These are phyloP conservation scores for Agrostemma githago DNA, from an alignment of 148 eudicot genomes.

Conservation along the genomic window DNA sequence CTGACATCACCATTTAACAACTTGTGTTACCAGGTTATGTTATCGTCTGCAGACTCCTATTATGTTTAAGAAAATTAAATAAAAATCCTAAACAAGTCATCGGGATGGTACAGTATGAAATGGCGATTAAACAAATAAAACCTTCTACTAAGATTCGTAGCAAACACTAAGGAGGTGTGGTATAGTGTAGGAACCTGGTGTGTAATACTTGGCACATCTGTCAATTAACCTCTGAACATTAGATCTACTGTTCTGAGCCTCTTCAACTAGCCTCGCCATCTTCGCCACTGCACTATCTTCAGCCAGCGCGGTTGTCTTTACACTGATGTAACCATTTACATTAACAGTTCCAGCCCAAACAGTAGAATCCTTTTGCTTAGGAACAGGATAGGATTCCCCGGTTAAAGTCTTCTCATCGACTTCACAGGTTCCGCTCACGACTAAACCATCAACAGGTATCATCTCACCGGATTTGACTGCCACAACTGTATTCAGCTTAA, in stretches of 20 bases:
- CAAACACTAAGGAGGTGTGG: not conserved
- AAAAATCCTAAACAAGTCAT: not conserved
- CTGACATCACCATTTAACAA: too few relatives aligned
- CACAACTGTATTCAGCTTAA: constrained; percentile 29
- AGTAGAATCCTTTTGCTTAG: constrained; percentile 57
- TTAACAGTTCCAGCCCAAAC: constrained; percentile 95
- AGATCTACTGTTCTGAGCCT: constrained; percentile 72
- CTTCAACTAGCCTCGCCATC: constrained; percentile 67
- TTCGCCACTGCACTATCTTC: constrained; percentile 77
- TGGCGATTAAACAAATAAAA: not conserved
- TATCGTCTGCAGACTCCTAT: too few relatives aligned
- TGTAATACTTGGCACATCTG: constrained; percentile 73
- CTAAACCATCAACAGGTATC: constrained; percentile 38
- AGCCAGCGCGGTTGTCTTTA: constrained; percentile 63
- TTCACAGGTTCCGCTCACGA: constrained; percentile 53
- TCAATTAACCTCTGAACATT: constrained; percentile 68
- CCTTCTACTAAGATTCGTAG: not conserved
- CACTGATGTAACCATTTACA: constrained; percentile 71
- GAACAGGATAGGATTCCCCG: constrained; percentile 82
- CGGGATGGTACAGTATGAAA: not conserved
- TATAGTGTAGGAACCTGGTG: constrained; percentile 51
- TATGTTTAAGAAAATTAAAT: not conserved
- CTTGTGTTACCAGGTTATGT: too few relatives aligned
- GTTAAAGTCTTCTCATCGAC: constrained; percentile 88
- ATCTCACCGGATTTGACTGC: constrained; percentile 41